Evolutionary conservation across 345 rosid species (phyloP), one percentile per base, ranked within the genome.

Genomic region (Citrus cavaleriei): DNA sequence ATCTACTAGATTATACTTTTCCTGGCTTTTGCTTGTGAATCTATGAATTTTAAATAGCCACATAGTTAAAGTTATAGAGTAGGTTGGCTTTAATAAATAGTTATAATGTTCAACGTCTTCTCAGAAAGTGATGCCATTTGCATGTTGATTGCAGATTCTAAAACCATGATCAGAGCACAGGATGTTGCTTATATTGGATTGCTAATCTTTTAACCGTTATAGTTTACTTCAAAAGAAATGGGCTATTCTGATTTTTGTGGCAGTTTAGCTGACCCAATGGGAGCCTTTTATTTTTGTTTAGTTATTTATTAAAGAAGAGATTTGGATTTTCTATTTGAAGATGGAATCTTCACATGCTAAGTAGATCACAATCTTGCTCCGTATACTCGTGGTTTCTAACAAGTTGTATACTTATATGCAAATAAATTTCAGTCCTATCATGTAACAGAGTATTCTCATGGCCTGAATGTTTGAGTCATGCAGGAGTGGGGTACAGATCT

Each of bases 401-500:
- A 42, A 24, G 35, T 58, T 34, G 1, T 28, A 58, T 77, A 59
- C 55, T 37, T 34, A 1, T 28, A 49, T 79, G 68, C 55, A 66
- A 67, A 63, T 67, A 25, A 62, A 46, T 24, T 34, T 38, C 54
- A 66, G 28, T 79, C 54, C 63, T 71, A 10, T 35, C 38, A 49
- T 61, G 70, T 75, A 68, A 30, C 13, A 10, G 34, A 73, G 64
- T 70, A 18, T 68, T 46, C 42, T 72, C 70, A 37, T 78, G 35
- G 66, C 69, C 62, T 86, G 68, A 78, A 79, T 82, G 68, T 80
- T 81, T 79, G 81, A 38, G 46, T 76, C 69, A 68, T 88, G 83
- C 91, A 97, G 99, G 99, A 92, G 78, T 93, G 95, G 98, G 92
- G 92, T 72, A 79, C 81, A 49, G 97, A 91, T 77, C 85, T 83